Conservation (phyloP, 495 filamentous ascomycete genomes). For the Hypoxylon perforatum region DNA sequence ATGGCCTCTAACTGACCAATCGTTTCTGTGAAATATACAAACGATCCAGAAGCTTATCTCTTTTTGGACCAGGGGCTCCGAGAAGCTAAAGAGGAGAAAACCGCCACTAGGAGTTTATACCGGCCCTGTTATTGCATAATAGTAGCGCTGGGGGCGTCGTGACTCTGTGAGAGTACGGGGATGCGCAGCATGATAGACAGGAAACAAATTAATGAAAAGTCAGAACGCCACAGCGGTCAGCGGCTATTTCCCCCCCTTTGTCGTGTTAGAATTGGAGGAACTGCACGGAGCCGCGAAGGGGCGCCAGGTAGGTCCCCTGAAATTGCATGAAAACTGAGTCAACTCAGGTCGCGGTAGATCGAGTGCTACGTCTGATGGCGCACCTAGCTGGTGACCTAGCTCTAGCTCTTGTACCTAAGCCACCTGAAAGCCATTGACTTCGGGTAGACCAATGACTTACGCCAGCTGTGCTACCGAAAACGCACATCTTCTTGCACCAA, state of each 20-base stretch:
- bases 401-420: slow-evolving; percentile 8
- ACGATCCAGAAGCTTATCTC: slow-evolving; percentile 1
- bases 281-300: slow-evolving; percentile 20
- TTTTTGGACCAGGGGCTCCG: slow-evolving; percentile 8
- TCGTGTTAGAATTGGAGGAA: slow-evolving; percentile 20
- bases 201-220: slow-evolving; percentile 17
- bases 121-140: slow-evolving; percentile 5
- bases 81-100: neutral
- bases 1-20: slow-evolving; percentile 22
- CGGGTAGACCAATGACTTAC: slow-evolving; percentile 28
- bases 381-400: slow-evolving; percentile 25
- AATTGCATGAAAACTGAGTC: slow-evolving; percentile 36
- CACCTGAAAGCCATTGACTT: slow-evolving; percentile 35
- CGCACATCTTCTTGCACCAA: slow-evolving; percentile 31
- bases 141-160: slow-evolving; percentile 8
- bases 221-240: slow-evolving; percentile 19
- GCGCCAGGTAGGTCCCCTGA: slow-evolving; percentile 13
- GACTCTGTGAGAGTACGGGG: slow-evolving; percentile 15
- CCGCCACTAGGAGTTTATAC: neutral
- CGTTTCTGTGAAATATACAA: slow-evolving; percentile 15
- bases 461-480: slow-evolving; percentile 34
- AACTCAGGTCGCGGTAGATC: slow-evolving; percentile 35
- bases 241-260: slow-evolving; percentile 15
- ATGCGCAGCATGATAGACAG: slow-evolving; percentile 23
- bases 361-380: slow-evolving; percentile 38